phyloP scores from a whole-genome alignment of 257 asterid species.

The Lycium barbarum region DNA sequence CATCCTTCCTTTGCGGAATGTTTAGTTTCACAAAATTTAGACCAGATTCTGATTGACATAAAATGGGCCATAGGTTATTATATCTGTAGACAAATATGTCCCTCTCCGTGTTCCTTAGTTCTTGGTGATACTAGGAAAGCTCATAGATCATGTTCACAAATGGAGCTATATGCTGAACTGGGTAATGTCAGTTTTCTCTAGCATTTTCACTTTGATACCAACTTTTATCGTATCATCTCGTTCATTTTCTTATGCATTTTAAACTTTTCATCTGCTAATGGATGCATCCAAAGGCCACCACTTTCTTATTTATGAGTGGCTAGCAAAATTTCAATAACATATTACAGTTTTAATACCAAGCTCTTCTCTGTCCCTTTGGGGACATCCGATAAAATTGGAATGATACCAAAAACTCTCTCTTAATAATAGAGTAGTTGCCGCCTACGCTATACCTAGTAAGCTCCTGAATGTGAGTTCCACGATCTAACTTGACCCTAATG shows the following conservation, averaged over 20 bases:
- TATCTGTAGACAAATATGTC: neutral
- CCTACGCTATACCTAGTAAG: neutral
- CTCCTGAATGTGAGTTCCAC: conserved; percentile 11
- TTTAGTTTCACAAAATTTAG: neutral
- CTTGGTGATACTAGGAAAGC: conserved; percentile 6
- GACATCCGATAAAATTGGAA: neutral
- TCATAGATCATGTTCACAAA: neutral
- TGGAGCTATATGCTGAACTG: conserved; percentile 15
- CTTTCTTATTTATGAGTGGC: conserved; percentile 9
- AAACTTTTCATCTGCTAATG: conserved; percentile 6
- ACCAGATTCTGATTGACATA: neutral
- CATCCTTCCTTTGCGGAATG: conserved; percentile 12
- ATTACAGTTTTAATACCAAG: neutral
- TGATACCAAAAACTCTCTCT: neutral
- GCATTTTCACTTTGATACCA: neutral
- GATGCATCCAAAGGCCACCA: neutral
- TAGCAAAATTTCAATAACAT: neutral
- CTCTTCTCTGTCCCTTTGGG: neutral
- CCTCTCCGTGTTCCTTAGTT: neutral
- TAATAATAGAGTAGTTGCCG: neutral
- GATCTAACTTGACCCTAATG: conserved; percentile 21
- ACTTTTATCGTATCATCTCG: neutral
- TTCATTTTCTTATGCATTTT: neutral
- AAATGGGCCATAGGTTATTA: neutral
- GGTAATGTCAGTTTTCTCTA: conserved; percentile 7